Conservation (phyloP, 2,329 filamentous ascomycete genomes). For the Westerdykella sp. region DNA sequence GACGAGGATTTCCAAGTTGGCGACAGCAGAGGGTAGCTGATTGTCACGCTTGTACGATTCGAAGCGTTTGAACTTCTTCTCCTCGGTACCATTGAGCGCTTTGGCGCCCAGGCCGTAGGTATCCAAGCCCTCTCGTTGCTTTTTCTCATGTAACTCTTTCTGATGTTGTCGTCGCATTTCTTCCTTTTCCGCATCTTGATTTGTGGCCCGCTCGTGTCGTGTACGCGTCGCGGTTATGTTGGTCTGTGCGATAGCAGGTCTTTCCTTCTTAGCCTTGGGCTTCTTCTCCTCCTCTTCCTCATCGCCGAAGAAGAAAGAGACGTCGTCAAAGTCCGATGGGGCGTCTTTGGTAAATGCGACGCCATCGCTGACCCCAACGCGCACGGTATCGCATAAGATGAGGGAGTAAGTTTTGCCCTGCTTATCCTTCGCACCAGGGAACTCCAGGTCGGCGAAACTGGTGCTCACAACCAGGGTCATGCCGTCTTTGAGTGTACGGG, state of each 20-base stretch:
- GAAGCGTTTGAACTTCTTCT: constrained; percentile 98
- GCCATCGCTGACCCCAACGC: constrained; percentile 70
- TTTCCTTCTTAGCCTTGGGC: constrained; percentile 77
- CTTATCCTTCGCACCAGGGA: constrained; percentile 81
- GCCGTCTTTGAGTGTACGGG: constrained; percentile 77
- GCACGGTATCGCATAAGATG: constrained; percentile 86
- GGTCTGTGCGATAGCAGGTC: constrained; percentile 81
- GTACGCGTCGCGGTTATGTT: constrained; percentile 94
- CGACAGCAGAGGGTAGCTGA: constrained; percentile 75
- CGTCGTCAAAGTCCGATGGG: constrained; percentile 82
- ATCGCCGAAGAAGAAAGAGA: constrained; percentile 98
- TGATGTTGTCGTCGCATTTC: constrained; percentile 84
- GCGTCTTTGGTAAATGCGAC: constrained; percentile 93
- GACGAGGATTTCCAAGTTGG: constrained; percentile 82
- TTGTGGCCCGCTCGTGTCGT: constrained; percentile 81
- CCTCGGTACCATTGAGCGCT: constrained; percentile 79
- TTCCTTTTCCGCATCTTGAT: constrained; percentile 84
- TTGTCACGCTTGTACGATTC: constrained; percentile 99
- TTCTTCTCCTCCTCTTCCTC: constrained; percentile 83
- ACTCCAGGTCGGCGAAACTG: constrained; percentile 83
- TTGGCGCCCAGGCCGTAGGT: constrained; percentile 81
- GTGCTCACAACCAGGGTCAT: constrained; percentile 94
- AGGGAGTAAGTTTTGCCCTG: constrained; percentile 84
- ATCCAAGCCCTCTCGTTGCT: constrained; percentile 79
- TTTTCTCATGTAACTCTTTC: constrained; percentile 79